These are phyloP conservation scores for Neonectria magnoliae DNA, from an alignment of 2,329 filamentous ascomycete species.

Conservation along the genomic window DNA sequence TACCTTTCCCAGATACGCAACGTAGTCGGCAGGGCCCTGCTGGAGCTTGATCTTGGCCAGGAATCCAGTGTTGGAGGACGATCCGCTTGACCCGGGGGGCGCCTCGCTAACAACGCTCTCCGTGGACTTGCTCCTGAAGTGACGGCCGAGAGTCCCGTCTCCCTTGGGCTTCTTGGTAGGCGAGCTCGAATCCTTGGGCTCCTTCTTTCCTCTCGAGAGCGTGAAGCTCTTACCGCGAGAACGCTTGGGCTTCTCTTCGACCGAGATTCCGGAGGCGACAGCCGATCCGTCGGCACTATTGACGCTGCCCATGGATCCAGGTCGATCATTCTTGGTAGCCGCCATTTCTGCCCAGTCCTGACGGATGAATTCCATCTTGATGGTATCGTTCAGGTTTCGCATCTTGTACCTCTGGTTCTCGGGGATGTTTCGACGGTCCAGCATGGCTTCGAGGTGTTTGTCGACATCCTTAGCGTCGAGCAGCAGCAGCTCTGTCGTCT, in stretches of 20 bases:
- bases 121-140: slow-evolving; percentile 77
- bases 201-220: slow-evolving; percentile 71
- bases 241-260: slow-evolving; percentile 62
- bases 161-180: slow-evolving; percentile 79
- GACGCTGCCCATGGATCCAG: slow-evolving; percentile 57
- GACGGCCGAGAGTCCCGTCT: slow-evolving; percentile 69
- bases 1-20: slow-evolving; percentile 83
- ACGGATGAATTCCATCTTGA: slow-evolving; percentile 95
- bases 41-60: slow-evolving; percentile 78
- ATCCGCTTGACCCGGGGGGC: slow-evolving; percentile 61
- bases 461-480: slow-evolving; percentile 66
- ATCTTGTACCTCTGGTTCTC: slow-evolving; percentile 95
- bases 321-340: slow-evolving; percentile 57
- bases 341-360: slow-evolving; percentile 82
- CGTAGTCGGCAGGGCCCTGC: slow-evolving; percentile 83
- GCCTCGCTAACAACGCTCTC: slow-evolving; percentile 74
- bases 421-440: slow-evolving; percentile 92
- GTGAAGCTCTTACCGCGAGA: slow-evolving; percentile 72
- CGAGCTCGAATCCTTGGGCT: slow-evolving; percentile 71
- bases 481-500: slow-evolving; percentile 57
- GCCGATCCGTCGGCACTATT: slow-evolving; percentile 47
- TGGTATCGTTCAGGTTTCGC: slow-evolving; percentile 85
- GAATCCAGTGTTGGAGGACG: slow-evolving; percentile 65
- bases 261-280: slow-evolving; percentile 54
- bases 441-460: slow-evolving; percentile 67